Evolutionary conservation across 257 asterid species (phyloP).

Genomic region (Solanum arcanum): DNA sequence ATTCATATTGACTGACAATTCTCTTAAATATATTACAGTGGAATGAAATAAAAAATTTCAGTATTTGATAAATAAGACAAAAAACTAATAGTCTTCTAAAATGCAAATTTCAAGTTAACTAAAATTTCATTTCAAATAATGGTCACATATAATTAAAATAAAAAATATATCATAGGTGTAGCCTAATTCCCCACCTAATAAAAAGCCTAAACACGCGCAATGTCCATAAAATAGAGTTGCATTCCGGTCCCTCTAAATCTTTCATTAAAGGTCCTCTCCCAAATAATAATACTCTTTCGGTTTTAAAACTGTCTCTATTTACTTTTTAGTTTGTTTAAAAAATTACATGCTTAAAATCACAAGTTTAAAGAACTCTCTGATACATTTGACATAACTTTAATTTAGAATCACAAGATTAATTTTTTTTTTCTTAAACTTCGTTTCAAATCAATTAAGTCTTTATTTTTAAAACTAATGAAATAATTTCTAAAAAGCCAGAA

Average conservation of each 20-base stretch:
- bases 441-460: too few species aligned
- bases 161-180: background rate
- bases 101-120: background rate
- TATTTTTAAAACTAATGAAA: too few species aligned
- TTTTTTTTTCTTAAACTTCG: too few species aligned
- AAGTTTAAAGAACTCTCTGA: accelerated
- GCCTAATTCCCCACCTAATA: background rate
- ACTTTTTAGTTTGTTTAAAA: background rate
- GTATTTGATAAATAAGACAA: too few species aligned
- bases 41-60: too few species aligned
- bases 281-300: too few species aligned
- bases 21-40: too few species aligned
- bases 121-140: background rate
- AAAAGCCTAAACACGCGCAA: background rate
- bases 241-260: background rate
- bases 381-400: too few species aligned
- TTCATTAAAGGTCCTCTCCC: background rate
- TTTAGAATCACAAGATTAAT: too few species aligned
- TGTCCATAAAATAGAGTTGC: background rate
- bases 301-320: too few species aligned
- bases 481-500: too few species aligned
- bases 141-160: background rate
- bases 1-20: too few species aligned
- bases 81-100: background rate
- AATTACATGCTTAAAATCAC: accelerated